Conservation (phyloP, 1,284 basidiomycete genomes). For the Meira miltonrushii region DNA sequence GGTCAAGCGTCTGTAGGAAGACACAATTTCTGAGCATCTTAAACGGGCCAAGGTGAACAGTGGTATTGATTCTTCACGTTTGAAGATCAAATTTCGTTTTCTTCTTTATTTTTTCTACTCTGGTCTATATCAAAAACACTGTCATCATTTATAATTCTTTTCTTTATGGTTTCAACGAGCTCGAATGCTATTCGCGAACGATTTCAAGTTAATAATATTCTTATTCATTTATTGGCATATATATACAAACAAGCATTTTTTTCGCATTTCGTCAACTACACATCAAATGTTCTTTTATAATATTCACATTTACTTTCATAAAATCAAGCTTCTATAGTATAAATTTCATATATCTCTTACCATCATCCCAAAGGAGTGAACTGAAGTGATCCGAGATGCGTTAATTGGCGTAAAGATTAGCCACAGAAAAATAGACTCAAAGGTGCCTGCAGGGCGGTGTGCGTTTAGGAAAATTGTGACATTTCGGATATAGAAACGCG, state of each 20-base stretch:
- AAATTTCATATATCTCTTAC: not conserved
- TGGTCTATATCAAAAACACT: not conserved
- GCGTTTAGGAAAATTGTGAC: too few species aligned
- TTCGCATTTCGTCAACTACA: not conserved
- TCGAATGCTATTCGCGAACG: too few species aligned
- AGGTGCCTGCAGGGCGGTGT: too few species aligned
- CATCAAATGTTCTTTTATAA: not conserved
- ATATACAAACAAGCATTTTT: not conserved
- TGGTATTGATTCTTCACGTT: too few species aligned
- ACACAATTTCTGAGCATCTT: too few species aligned
- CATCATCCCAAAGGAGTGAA: too few species aligned
- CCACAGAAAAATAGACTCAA: too few species aligned
- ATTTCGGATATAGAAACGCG: too few species aligned
- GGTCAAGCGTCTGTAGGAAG: too few species aligned
- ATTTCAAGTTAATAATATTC: not conserved
- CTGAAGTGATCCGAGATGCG: too few species aligned
- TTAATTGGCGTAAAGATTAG: too few species aligned
- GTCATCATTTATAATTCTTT: not conserved
- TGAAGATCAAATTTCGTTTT: not conserved
- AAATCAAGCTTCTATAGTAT: not conserved
- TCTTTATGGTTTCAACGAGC: not conserved
- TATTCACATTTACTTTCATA: not conserved
- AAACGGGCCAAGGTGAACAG: too few species aligned
- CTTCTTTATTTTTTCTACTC: not conserved
- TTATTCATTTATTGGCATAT: not conserved